A percentile compares a stretch with the other conserved stretches of the same genome.
Evolutionary conservation across 1,284 basidiomycete species (phyloP).

Genomic region (Apiotrichum veenhuisii): DNA sequence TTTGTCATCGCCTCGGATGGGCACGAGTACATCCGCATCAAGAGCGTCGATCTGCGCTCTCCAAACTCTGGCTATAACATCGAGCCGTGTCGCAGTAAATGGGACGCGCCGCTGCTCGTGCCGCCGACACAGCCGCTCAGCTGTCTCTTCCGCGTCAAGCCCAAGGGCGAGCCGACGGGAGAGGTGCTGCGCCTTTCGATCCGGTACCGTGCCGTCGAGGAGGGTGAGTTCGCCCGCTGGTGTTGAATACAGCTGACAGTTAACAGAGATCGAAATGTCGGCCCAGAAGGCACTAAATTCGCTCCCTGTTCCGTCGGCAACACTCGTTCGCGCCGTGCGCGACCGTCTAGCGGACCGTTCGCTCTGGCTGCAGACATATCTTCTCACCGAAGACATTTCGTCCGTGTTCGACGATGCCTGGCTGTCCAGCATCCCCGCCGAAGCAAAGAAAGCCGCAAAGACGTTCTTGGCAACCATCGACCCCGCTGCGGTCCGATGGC

Average conservation of each 20-base stretch:
- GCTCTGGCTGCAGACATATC: slow-evolving; percentile 22
- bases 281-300: slow-evolving; percentile 12
- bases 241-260: slow-evolving; percentile 1
- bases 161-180: slow-evolving; percentile 6
- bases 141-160: slow-evolving; percentile 43
- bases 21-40: slow-evolving; percentile 38
- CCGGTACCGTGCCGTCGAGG: slow-evolving; percentile 36
- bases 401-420: slow-evolving; percentile 11
- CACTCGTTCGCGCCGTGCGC: slow-evolving; percentile 7
- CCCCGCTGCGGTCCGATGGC: slow-evolving; percentile 22
- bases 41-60: slow-evolving; percentile 25
- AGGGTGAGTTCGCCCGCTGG: slow-evolving; percentile 26
- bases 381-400: slow-evolving; percentile 6
- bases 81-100: slow-evolving; percentile 24
- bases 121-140: slow-evolving; percentile 36
- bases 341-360: slow-evolving; percentile 8
- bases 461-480: slow-evolving; percentile 1
- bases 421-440: not conserved
- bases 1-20: slow-evolving; percentile 49
- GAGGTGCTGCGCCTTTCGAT: slow-evolving; percentile 34
- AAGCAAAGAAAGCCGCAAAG: not conserved
- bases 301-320: not conserved
- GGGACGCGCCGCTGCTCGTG: slow-evolving; percentile 28
- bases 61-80: slow-evolving; percentile 15
- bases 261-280: slow-evolving; percentile 12